phyloP scores from a whole-genome alignment of 345 rosid genomes.

The Salix viminalis region DNA sequence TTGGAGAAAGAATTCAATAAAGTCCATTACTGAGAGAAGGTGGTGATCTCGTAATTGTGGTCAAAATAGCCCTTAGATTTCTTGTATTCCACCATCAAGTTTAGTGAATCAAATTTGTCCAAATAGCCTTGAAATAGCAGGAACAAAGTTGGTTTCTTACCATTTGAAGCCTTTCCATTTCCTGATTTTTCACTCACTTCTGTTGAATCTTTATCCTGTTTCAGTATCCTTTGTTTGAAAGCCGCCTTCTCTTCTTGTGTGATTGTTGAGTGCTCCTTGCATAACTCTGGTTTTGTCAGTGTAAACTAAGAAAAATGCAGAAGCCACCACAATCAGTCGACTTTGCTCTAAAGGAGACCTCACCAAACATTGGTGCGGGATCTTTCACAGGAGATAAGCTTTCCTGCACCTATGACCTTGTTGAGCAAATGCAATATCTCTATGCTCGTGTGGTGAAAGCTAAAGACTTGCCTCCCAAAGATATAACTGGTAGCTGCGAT shows the following conservation, averaged over 20 bases:
- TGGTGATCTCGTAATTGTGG: background rate
- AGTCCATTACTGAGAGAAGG: too few relatives aligned
- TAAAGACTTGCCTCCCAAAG: slow-evolving; percentile 24
- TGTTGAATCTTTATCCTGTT: background rate
- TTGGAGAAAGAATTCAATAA: background rate
- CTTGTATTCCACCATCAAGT: background rate
- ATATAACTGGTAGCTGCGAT: slow-evolving; percentile 27
- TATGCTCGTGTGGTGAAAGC: slow-evolving; percentile 33
- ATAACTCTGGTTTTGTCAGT: slow-evolving; percentile 2
- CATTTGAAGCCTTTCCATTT: background rate
- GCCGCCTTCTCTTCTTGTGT: background rate
- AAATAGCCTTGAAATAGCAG: background rate
- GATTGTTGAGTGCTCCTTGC: background rate
- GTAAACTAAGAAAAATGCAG: slow-evolving; percentile 23
- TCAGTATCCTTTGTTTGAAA: slow-evolving; percentile 12
- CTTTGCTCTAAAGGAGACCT: slow-evolving; percentile 35
- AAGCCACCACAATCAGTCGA: slow-evolving; percentile 24
- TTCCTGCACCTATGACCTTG: slow-evolving; percentile 34
- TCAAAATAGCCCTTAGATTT: slow-evolving; percentile 5
- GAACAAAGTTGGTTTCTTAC: background rate
- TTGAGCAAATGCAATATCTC: slow-evolving; percentile 34
- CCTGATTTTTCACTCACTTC: background rate
- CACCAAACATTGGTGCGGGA: slow-evolving; percentile 31
- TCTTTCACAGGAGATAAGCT: slow-evolving; percentile 22
- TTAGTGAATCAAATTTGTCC: background rate